Base-by-base conservation (phyloP, 1,139 yeast species). In the Meyerozyma carpophila region DNA sequence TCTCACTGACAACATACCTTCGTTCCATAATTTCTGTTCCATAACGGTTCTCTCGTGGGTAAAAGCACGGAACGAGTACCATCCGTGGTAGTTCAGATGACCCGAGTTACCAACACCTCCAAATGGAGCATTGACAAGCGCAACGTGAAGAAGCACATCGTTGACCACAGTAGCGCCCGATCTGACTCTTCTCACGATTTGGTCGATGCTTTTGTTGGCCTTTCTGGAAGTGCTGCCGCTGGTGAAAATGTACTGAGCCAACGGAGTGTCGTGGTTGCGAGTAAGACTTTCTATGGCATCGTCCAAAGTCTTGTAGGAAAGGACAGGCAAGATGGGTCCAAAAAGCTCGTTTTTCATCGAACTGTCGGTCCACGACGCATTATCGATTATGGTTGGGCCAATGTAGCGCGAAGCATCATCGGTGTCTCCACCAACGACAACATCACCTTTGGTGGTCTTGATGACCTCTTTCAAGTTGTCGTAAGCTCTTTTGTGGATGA, bases 31-130 rank as follows among this genome's bases (percentile, higher is more conserved):
- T 13, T 86, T 84, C 60, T 85, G 90, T 44, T 73, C 77, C 54
- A 89, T 62, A 3, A 83, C 70, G 0, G 91, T 79, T 56, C 96
- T 77, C 55, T 78, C 79, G 60, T 89, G 96, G 4, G 91, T 77
- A 57, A 91, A 91, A 13, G 84, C 70, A 45, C 79, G 74, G 66
- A 83, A 84, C 1, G 95, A 87, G 59, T 68, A 74, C 48, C 65
- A 66, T 5, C 97, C 96, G 57, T 91, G 97, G 65, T 90, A 90
- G 28, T 82, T 77, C 10, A 91, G 91, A 44, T 70, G 66, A 0
- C 98, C 98, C 0, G 96, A 87, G 27, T 65, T 62, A 16, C 98
- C 97, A 47, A 90, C 66, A 32, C 98, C 98, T 36, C 98, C 98
- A 65, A 93, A 91, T 27, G 98, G 98, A 6, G 89, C 79, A 46